Conservation (phyloP, 2,329 filamentous ascomycete genomes). For the Colletotrichum orbiculare region DNA sequence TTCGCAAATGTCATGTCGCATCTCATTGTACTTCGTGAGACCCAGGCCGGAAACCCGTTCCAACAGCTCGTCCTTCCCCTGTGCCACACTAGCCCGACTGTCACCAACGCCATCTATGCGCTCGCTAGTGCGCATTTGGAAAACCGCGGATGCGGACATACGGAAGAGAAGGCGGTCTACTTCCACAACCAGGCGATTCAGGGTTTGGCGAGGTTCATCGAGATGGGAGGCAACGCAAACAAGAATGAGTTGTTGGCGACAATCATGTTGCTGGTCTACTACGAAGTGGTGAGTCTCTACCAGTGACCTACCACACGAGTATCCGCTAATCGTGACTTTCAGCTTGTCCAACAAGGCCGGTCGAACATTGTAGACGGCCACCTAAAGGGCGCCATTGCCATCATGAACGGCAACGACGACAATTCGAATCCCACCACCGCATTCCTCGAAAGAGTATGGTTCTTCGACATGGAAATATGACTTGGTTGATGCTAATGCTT, state of each 20-base stretch:
- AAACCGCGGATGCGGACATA: conserved; percentile 58
- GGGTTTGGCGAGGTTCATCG: conserved; percentile 67
- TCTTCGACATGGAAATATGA: no score
- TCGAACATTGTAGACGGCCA: conserved; percentile 71
- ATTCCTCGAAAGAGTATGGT: conserved; percentile 67
- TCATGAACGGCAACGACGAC: conserved; percentile 63
- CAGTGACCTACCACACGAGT: no score
- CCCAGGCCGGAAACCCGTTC: conserved; percentile 70
- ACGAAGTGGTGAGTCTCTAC: conserved; percentile 66
- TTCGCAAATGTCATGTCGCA: conserved; percentile 73
- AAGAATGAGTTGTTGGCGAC: conserved; percentile 69
- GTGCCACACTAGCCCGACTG: conserved; percentile 63
- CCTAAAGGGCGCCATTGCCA: conserved; percentile 70
- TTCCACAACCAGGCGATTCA: conserved; percentile 71
- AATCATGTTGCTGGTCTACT: conserved; percentile 72
- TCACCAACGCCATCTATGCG: conserved; percentile 88
- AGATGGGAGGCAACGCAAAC: conserved; percentile 60
- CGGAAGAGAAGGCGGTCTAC: conserved; percentile 66
- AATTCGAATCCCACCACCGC: conserved; percentile 62
- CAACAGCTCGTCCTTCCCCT: conserved; percentile 72
- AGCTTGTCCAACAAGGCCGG: conserved; percentile 70
- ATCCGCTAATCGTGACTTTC: not conserved
- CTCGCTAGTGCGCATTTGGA: conserved; percentile 87
- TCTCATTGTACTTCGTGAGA: conserved; percentile 72
- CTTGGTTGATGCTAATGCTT: not conserved